phyloP scores from a whole-genome alignment of 176 grass and related monocot genomes.

The Cocos nucifera region DNA sequence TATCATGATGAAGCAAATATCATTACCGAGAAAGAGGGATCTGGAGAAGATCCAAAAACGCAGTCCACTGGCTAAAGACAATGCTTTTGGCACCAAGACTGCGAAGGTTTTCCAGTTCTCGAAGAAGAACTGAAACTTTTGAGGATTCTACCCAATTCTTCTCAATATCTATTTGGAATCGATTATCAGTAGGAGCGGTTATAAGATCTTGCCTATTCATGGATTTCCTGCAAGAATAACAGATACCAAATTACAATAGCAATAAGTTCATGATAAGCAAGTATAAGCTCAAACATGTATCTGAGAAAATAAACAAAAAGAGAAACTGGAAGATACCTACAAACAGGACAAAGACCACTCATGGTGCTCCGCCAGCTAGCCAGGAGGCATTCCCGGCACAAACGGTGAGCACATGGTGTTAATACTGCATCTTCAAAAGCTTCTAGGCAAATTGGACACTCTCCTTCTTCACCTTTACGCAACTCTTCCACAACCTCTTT shows the following conservation, averaged over 20 bases:
- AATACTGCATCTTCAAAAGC: slow-evolving; percentile 93
- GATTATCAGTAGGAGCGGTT: slow-evolving; percentile 74
- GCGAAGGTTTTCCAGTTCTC: slow-evolving; percentile 57
- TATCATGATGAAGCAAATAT: slow-evolving; percentile 10
- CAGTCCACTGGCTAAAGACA: slow-evolving; percentile 98
- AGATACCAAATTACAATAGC: background rate
- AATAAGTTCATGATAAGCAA: background rate
- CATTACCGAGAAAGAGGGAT: slow-evolving; percentile 89
- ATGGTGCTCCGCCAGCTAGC: slow-evolving; percentile 66
- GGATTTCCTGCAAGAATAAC: slow-evolving; percentile 34
- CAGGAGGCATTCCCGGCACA: slow-evolving; percentile 86
- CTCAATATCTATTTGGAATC: slow-evolving; percentile 73
- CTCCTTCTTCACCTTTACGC: slow-evolving; percentile 73
- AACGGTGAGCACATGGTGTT: slow-evolving; percentile 80
- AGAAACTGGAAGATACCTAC: slow-evolving; percentile 38
- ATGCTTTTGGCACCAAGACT: slow-evolving; percentile 66
- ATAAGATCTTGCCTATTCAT: slow-evolving; percentile 80
- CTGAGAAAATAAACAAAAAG: slow-evolving; percentile 16
- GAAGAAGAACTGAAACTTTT: slow-evolving; percentile 80
- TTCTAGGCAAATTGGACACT: slow-evolving; percentile 94
- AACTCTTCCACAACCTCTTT: slow-evolving; percentile 79
- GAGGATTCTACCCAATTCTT: slow-evolving; percentile 95
- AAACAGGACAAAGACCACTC: slow-evolving; percentile 84
- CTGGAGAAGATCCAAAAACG: slow-evolving; percentile 93
- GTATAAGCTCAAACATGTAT: slow-evolving; percentile 1